Conservation (phyloP, 306 rosid species). For the Potentilla sterilis region DNA sequence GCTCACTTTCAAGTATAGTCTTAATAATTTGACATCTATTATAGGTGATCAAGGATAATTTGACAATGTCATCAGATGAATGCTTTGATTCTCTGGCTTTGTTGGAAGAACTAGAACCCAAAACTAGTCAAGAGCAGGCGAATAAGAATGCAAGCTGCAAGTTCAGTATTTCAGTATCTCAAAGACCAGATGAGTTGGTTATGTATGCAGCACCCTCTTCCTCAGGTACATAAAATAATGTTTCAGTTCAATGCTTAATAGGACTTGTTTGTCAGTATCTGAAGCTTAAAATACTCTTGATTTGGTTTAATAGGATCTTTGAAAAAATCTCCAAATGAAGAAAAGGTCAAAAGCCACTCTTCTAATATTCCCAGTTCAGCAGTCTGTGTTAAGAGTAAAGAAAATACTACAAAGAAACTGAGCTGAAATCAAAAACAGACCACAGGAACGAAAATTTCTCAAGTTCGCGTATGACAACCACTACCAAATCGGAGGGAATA, state of each 20-base stretch:
- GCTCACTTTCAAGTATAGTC: neutral
- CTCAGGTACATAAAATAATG: slow-evolving; percentile 31
- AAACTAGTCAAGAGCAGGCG: neutral
- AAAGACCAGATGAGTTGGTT: slow-evolving; percentile 25
- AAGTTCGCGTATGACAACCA: neutral
- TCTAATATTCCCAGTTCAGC: neutral
- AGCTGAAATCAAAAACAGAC: slow-evolving; percentile 13
- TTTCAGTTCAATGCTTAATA: neutral
- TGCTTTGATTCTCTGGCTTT: slow-evolving; percentile 33
- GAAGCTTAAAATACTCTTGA: neutral
- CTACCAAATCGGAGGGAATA: too few species aligned
- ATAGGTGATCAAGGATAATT: slow-evolving; percentile 29
- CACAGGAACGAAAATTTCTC: slow-evolving; percentile 22
- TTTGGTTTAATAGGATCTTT: slow-evolving; percentile 23
- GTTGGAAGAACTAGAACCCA: slow-evolving; percentile 28
- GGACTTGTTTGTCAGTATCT: neutral
- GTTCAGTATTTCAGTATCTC: slow-evolving; percentile 25
- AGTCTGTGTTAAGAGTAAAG: neutral
- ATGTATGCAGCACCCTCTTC: slow-evolving; percentile 23
- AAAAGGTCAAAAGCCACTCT: neutral
- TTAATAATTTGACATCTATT: neutral
- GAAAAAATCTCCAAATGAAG: neutral
- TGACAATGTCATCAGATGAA: slow-evolving; percentile 39
- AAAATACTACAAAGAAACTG: neutral
- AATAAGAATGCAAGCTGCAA: slow-evolving; percentile 30